These are phyloP conservation scores for Kodamaea kaohsiungensis DNA, from an alignment of 805 yeast species.

Conservation along the genomic window DNA sequence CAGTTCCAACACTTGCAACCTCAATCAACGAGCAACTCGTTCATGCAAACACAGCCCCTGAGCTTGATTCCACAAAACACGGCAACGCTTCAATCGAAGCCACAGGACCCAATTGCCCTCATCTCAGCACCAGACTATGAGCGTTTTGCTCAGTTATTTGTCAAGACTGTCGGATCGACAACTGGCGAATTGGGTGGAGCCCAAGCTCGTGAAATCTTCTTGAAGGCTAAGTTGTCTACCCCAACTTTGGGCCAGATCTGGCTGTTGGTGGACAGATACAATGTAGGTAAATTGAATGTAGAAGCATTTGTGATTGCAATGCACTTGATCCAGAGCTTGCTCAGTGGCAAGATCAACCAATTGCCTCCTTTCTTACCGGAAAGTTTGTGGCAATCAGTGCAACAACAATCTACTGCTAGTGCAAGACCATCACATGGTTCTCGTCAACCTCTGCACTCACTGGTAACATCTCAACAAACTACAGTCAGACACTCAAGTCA, in stretches of 20 bases:
- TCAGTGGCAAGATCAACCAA: conserved; percentile 63
- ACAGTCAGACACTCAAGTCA: conserved; percentile 32
- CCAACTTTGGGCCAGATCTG: conserved; percentile 81
- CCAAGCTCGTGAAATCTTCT: conserved; percentile 81
- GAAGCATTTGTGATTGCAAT: conserved; percentile 87
- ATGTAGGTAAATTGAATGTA: conserved; percentile 69
- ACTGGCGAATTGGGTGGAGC: conserved; percentile 65
- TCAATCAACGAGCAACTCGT: conserved; percentile 38
- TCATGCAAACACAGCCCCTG: conserved; percentile 45
- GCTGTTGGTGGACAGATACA: conserved; percentile 79
- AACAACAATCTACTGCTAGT: background rate
- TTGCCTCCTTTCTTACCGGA: conserved; percentile 50
- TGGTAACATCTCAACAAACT: conserved; percentile 36
- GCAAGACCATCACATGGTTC: conserved; percentile 21
- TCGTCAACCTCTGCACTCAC: conserved; percentile 33
- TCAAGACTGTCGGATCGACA: conserved; percentile 59
- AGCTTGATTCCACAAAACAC: conserved; percentile 36
- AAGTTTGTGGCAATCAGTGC: conserved; percentile 39
- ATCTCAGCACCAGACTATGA: conserved; percentile 59
- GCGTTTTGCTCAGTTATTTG: conserved; percentile 70
- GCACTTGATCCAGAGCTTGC: conserved; percentile 86
- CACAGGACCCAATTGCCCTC: conserved; percentile 43
- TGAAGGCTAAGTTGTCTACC: conserved; percentile 85
- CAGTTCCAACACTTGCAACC: conserved; percentile 25
- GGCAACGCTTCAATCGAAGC: conserved; percentile 34